Conservation (phyloP, 768 basidiomycete species). For the Pleurotus citrinopileatus region DNA sequence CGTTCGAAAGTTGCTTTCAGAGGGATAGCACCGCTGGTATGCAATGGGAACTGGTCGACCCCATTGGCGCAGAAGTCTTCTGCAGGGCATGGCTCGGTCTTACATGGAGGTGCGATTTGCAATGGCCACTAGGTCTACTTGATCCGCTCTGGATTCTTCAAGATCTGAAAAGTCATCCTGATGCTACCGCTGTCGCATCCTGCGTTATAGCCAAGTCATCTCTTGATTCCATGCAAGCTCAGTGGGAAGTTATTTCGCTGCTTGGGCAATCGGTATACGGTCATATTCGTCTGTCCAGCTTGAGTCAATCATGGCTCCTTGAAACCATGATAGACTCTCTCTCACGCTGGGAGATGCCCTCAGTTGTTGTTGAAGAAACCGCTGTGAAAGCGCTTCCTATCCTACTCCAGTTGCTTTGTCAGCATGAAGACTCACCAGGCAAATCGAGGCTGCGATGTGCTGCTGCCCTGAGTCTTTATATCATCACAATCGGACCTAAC, state of each 20-base stretch:
- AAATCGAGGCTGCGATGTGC: slow-evolving; percentile 27
- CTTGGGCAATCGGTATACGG: slow-evolving; percentile 29
- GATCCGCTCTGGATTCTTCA: slow-evolving; percentile 32
- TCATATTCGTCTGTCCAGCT: slow-evolving; percentile 25
- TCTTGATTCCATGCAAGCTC: slow-evolving; percentile 29
- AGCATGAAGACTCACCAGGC: slow-evolving; percentile 21
- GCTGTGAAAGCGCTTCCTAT: slow-evolving; percentile 30
- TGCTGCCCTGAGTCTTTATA: slow-evolving; percentile 28
- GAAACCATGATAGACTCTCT: slow-evolving; percentile 37
- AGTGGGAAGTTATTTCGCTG: slow-evolving; percentile 32
- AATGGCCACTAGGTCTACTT: slow-evolving; percentile 33
- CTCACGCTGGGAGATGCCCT: slow-evolving; percentile 34
- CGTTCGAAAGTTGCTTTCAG: slow-evolving; percentile 35
- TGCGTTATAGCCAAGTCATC: slow-evolving; percentile 34
- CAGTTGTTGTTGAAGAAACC: slow-evolving; percentile 32
- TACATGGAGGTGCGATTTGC: slow-evolving; percentile 30
- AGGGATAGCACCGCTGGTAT: slow-evolving; percentile 32
- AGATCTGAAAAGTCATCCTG: slow-evolving; percentile 23
- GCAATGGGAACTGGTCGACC: slow-evolving; percentile 34
- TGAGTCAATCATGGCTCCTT: slow-evolving; percentile 33
- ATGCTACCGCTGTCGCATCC: slow-evolving; percentile 32
- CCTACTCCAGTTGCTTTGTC: slow-evolving; percentile 30
- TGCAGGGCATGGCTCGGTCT: slow-evolving; percentile 40
- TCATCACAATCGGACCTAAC: slow-evolving; percentile 25
- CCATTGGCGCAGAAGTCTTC: slow-evolving; percentile 31